Evolutionary conservation across 2,329 filamentous ascomycete species (phyloP), one percentile per base, ranked within the genome.

Genomic region (Fusarium newnesense): DNA sequence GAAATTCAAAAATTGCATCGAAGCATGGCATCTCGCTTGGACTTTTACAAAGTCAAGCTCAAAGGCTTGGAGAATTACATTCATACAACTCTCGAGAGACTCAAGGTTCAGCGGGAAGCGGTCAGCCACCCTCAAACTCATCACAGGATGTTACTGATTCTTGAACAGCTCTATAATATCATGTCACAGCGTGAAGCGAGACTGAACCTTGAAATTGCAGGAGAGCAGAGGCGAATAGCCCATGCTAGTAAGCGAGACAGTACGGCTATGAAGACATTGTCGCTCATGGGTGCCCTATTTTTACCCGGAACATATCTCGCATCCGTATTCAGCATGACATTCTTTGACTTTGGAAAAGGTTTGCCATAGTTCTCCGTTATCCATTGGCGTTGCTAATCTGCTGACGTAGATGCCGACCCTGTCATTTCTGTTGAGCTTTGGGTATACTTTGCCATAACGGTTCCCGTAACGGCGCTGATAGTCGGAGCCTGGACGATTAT

Each of bases 301-400:
- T 82, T 92, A 10, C 90, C 90, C 0, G 89, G 89, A 4, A 91
- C 89, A 2, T 90, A 87, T 72, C 84, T 92, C 24, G 86, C 90
- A 13, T 91, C 90, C 1, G 83, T 92, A 30, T 92, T 92, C 74
- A 88, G 86, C 82, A 92, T 91, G 89, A 89, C 88, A 0, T 92
- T 92, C 78, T 92, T 92, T 82, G 86, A 91, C 80, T 91, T 91
- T 73, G 86, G 86, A 71, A 80, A 83, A 43, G 81, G 85, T 85
- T 78, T 69, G 80, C 52, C 26, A 43, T 37, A 16, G 32, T 9
- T 18, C 21, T 12, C 19, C 9, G 18, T 15, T 24, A 43, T 46
- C 32, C 28, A 16, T 18, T 49, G 28, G 12, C 42, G 16, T 19
- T 42, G 9, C 63, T 75, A 57, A 75, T 57, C 26, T 39, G 15